Evolutionary conservation across 2,329 filamentous ascomycete genomes (phyloP).

Genomic region (Whalleya microplaca): DNA sequence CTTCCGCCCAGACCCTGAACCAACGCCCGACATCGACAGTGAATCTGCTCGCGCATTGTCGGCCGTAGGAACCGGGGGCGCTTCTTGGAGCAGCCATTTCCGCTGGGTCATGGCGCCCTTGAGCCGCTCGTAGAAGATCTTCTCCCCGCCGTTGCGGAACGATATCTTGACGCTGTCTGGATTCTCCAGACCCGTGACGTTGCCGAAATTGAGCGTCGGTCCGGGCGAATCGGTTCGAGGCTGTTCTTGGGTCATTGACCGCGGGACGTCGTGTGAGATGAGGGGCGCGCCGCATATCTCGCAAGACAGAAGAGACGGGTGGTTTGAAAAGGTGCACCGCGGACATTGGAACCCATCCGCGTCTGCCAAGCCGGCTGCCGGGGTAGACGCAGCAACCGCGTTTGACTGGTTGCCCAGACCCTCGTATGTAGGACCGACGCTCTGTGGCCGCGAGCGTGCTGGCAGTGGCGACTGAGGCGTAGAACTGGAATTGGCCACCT

Average conservation of each 20-base stretch:
- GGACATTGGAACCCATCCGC: slow-evolving; percentile 66
- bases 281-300: slow-evolving; percentile 89
- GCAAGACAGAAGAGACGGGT: slow-evolving; percentile 81
- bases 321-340: slow-evolving; percentile 91
- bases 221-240: slow-evolving; percentile 76
- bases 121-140: slow-evolving; percentile 85
- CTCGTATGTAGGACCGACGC: slow-evolving; percentile 13
- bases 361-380: slow-evolving; percentile 2
- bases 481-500: slow-evolving; percentile 21
- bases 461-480: slow-evolving; percentile 21
- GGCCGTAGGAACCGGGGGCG: slow-evolving; percentile 77
- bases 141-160: slow-evolving; percentile 86
- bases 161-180: slow-evolving; percentile 86
- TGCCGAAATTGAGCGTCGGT: slow-evolving; percentile 58
- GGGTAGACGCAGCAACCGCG: slow-evolving; percentile 9
- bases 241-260: slow-evolving; percentile 45
- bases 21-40: slow-evolving; percentile 25
- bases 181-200: slow-evolving; percentile 53
- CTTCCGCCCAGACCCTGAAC: slow-evolving; percentile 37
- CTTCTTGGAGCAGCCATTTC: slow-evolving; percentile 92
- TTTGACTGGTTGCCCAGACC: slow-evolving; percentile 8
- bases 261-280: slow-evolving; percentile 53
- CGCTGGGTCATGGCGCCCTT: slow-evolving; percentile 88
- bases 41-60: slow-evolving; percentile 43
- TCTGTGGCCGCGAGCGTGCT: slow-evolving; percentile 12